These are phyloP conservation scores for Sungouiozyma intestinalis DNA, from an alignment of 805 yeast genomes.

Conservation along the genomic window DNA sequence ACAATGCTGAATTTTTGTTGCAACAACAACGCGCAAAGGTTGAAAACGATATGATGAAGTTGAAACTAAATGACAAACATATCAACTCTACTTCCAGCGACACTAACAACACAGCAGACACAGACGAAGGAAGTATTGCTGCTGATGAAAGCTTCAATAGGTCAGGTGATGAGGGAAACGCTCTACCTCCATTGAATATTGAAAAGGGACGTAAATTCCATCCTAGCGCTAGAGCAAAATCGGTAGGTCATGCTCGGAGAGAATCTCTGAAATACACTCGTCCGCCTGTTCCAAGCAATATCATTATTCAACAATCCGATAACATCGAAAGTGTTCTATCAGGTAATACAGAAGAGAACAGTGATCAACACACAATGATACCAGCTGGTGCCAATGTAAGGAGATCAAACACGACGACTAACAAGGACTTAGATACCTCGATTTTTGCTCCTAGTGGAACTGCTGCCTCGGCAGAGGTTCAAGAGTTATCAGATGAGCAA, in stretches of 20 bases:
- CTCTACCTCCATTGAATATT: slow-evolving; percentile 16
- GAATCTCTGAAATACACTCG: slow-evolving; percentile 38
- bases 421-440: neutral
- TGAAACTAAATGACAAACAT: slow-evolving; percentile 9
- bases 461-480: slow-evolving; percentile 4
- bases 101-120: neutral
- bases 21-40: slow-evolving; percentile 24
- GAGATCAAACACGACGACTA: neutral
- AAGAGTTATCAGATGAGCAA: slow-evolving; percentile 37
- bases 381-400: neutral
- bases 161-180: slow-evolving; percentile 13
- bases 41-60: slow-evolving; percentile 13
- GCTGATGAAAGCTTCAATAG: slow-evolving; percentile 2
- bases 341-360: neutral
- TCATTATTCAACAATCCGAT: neutral
- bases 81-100: neutral
- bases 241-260: slow-evolving; percentile 60
- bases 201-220: slow-evolving; percentile 36
- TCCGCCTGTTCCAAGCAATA: slow-evolving; percentile 27
- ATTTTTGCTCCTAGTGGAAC: slow-evolving; percentile 4
- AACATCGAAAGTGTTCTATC: neutral
- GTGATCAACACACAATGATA: neutral
- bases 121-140: slow-evolving; percentile 3
- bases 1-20: slow-evolving; percentile 26
- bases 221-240: slow-evolving; percentile 82